Base-by-base conservation (phyloP, 352 stramenopile genomes). In the Phytophthora kernoviae region DNA sequence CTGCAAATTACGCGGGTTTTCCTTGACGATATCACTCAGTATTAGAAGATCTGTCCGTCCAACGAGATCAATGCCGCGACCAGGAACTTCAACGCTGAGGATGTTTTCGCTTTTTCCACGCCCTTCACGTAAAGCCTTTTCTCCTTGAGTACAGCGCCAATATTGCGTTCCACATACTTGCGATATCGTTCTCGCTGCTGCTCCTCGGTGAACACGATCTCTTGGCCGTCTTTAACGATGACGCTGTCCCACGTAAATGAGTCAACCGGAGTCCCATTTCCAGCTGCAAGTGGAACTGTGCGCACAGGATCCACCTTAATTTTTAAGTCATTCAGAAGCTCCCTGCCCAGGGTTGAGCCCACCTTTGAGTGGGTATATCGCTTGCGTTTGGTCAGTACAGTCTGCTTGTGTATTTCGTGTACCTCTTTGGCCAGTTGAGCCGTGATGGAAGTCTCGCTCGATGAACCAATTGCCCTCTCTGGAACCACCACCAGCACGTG, bases 41-140 rank as follows among this genome's bases (percentile, higher is more conserved):
- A 85, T 37, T 56, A 85, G 54, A 3, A 85, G 17, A 65, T 85
- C 66, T 2, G 73, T 73, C 7, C 62, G 66, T 51, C 69, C 75
- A 70, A 21, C 14, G 50, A 80, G 54, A 20, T 74, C 45, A 62
- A 82, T 73, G 9, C 69, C 30, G 40, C 22, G 45, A 64, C 48
- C 68, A 65, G 63, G 58, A 15, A 80, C 32, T 43, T 11, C 12
- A 67, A 67, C 69, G 32, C 0, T 64, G 30, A 85, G 66, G 12
- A 85, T 58, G 9, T 77, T 30, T 34, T 43, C 32, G 11, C 12
- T 50, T 24, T n/a, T 58, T 79, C 68, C 54, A 79, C 62, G 22
- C 47, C 58, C 24, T 67, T 2, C 58, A 84, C 68, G 51, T 62
- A 84, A 58, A 79, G 71, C 47, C 63, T 4, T 20, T 75, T 66